Conservation (phyloP, 2,329 filamentous ascomycete genomes). For the Daldinia sp. region DNA sequence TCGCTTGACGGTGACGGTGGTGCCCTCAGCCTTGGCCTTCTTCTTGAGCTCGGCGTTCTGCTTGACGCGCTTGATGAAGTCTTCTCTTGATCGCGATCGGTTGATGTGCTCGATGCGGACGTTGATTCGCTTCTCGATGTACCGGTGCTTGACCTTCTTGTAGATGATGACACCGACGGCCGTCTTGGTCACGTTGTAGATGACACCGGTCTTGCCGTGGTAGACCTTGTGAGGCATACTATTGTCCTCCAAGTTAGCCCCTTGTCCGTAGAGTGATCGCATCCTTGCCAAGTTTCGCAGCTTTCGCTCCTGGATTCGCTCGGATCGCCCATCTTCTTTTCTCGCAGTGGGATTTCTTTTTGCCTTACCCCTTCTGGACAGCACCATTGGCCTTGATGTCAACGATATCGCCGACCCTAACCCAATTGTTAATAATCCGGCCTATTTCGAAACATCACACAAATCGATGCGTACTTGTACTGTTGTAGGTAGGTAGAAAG, state of each 20-base stretch:
- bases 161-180: slow-evolving; percentile 98
- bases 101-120: slow-evolving; percentile 97
- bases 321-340: slow-evolving; percentile 27
- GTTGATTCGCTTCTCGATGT: slow-evolving; percentile 99
- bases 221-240: slow-evolving; percentile 37
- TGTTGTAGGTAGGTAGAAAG: slow-evolving; percentile 93
- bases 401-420: slow-evolving; percentile 96
- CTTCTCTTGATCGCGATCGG: slow-evolving; percentile 93
- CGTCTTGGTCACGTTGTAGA: slow-evolving; percentile 99
- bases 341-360: slow-evolving; percentile 6
- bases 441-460: slow-evolving; percentile 25
- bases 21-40: slow-evolving; percentile 90
- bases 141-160: slow-evolving; percentile 99
- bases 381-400: slow-evolving; percentile 99
- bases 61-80: slow-evolving; percentile 97
- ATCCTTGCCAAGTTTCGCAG: slow-evolving; percentile 17
- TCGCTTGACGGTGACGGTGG: slow-evolving; percentile 91
- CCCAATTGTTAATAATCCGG: slow-evolving; percentile 52
- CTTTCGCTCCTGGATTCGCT: slow-evolving; percentile 15
- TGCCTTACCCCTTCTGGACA: slow-evolving; percentile 91
- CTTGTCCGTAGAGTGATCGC: neutral
- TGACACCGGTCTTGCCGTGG: slow-evolving; percentile 94
- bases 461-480: slow-evolving; percentile 73
- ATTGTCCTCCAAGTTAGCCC: slow-evolving; percentile 48
- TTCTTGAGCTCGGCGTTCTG: slow-evolving; percentile 91